These are phyloP conservation scores for Gnaphalium uliginosum DNA, from an alignment of 129 eudicot species.

Conservation along the genomic window DNA sequence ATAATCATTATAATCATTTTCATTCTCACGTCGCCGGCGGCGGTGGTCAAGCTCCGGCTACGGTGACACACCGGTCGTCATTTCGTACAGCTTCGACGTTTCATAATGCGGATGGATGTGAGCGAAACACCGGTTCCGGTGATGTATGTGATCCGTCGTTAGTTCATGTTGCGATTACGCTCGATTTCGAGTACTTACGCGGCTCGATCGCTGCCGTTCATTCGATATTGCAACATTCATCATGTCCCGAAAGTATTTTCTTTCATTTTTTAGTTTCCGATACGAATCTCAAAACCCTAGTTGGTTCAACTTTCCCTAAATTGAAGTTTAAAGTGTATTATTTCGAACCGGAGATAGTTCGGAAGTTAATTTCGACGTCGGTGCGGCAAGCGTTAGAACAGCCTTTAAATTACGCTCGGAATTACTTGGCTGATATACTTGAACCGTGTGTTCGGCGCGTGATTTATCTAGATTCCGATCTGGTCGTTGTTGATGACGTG, in stretches of 20 bases:
- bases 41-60: background rate
- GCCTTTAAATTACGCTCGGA: constrained; percentile 90
- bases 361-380: constrained; percentile 69
- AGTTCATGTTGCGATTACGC: constrained; percentile 87
- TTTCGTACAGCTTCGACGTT: constrained; percentile 51
- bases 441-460: constrained; percentile 69
- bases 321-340: constrained; percentile 74
- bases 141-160: constrained; percentile 66
- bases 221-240: constrained; percentile 74
- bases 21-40: constrained; percentile 26
- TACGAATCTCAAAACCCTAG: constrained; percentile 54
- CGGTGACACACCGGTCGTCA: constrained; percentile 22
- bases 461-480: constrained; percentile 89
- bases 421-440: constrained; percentile 67
- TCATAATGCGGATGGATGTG: constrained; percentile 61
- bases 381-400: constrained; percentile 86
- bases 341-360: constrained; percentile 66
- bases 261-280: constrained; percentile 82
- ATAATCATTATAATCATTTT: constrained; percentile 15
- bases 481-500: constrained; percentile 80
- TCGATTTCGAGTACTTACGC: constrained; percentile 71
- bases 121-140: constrained; percentile 12
- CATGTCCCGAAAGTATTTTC: constrained; percentile 75
- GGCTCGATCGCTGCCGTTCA: constrained; percentile 96
- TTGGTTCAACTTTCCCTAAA: constrained; percentile 61